Percentiles rank a stretch among this genome's conserved stretches.
Conservation (phyloP, 129 eudicot genomes). For the Lactuca sativa region DNA sequence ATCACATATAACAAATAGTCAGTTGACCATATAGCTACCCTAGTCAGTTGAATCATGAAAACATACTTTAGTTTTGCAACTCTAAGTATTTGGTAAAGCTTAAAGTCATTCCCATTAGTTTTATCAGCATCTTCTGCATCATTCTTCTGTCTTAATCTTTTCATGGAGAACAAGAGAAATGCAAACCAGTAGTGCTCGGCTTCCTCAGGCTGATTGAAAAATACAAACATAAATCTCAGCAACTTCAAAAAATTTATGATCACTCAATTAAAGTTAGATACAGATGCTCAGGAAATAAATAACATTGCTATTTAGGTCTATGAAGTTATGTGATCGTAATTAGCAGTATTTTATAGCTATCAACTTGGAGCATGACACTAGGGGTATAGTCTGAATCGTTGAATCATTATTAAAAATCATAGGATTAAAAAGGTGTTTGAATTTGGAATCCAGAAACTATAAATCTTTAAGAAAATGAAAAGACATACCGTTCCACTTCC, state of each 20-base stretch:
- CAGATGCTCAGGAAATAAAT: constrained; percentile 1
- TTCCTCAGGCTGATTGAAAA: constrained; percentile 66
- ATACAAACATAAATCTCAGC: constrained; percentile 5
- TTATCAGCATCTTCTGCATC: constrained; percentile 22
- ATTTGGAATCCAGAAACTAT: neutral
- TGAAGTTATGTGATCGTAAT: neutral
- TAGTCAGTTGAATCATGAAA: neutral
- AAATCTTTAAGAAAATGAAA: neutral
- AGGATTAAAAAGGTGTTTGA: neutral
- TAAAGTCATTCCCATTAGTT: constrained; percentile 39
- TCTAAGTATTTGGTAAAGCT: constrained; percentile 70
- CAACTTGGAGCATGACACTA: neutral
- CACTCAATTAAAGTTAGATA: neutral
- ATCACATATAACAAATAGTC: neutral
- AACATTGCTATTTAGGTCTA: constrained; percentile 5
- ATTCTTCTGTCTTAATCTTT: constrained; percentile 46
- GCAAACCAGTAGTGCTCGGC: constrained; percentile 84
- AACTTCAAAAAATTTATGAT: neutral
- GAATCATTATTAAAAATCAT: neutral
- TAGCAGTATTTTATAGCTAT: neutral
- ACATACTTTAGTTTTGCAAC: constrained; percentile 67
- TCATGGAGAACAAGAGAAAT: constrained; percentile 59
- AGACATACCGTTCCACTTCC: constrained; percentile 61
- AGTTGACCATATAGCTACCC: constrained; percentile 1
- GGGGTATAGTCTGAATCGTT: neutral